These are phyloP conservation scores for Karstenula rhodostoma DNA, from an alignment of 2,329 filamentous ascomycete genomes.

Conservation along the genomic window DNA sequence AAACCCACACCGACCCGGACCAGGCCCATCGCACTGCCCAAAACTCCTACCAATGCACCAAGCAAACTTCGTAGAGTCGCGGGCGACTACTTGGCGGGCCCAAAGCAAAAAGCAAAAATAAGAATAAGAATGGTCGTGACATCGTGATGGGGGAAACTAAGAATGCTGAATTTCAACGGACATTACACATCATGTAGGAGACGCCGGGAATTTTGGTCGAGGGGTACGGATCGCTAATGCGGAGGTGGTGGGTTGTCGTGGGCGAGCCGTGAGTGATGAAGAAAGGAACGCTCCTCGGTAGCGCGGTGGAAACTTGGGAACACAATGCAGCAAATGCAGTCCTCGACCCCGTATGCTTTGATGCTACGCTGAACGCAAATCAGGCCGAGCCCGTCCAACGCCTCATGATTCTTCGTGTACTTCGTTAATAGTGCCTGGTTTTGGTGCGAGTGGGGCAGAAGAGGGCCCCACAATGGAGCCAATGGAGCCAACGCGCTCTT, in stretches of 20 bases:
- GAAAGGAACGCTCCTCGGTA: conserved; percentile 17
- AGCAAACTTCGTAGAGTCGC: conserved; percentile 18
- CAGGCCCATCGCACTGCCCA: not conserved
- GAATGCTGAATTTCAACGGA: conserved; percentile 23
- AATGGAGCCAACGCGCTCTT: conserved; percentile 48
- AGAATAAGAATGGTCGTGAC: conserved; percentile 32
- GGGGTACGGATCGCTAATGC: conserved; percentile 17
- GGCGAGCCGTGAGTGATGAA: conserved; percentile 2
- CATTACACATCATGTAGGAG: conserved; percentile 17
- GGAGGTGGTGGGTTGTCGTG: conserved; percentile 1
- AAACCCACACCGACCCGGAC: not conserved
- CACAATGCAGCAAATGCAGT: conserved; percentile 23
- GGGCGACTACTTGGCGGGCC: conserved; percentile 19
- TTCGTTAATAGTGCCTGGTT: conserved; percentile 50
- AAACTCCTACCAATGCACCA: conserved; percentile 32
- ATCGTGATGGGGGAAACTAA: conserved; percentile 29
- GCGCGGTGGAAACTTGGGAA: conserved; percentile 17
- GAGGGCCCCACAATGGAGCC: conserved; percentile 41
- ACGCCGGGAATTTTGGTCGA: conserved; percentile 14
- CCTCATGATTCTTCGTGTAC: conserved; percentile 49
- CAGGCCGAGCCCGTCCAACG: conserved; percentile 22
- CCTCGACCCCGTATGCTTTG: conserved; percentile 27
- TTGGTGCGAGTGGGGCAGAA: conserved; percentile 39
- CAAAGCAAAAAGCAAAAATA: conserved; percentile 6
- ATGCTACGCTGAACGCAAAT: conserved; percentile 34